These are phyloP conservation scores for Aspergillus sp. DNA, from an alignment of 2,329 filamentous ascomycete species.

Conservation along the genomic window DNA sequence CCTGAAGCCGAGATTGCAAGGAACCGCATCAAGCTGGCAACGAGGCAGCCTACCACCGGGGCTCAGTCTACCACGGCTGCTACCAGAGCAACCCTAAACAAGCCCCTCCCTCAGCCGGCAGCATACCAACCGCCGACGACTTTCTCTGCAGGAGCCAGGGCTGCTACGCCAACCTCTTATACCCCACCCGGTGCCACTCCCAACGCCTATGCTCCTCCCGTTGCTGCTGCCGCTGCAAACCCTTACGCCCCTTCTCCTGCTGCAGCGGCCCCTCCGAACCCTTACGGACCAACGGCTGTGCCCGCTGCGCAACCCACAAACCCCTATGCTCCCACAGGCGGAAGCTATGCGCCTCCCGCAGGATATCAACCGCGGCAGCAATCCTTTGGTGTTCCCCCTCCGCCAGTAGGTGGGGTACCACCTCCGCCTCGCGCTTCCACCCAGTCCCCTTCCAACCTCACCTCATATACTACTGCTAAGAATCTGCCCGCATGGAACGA, in stretches of 20 bases:
- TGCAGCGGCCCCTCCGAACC: slow-evolving; percentile 29
- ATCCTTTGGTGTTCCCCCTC: slow-evolving; percentile 49
- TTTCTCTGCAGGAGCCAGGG: slow-evolving; percentile 32
- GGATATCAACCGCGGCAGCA: slow-evolving; percentile 59
- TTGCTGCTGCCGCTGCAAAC: slow-evolving; percentile 23
- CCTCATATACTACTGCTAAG: slow-evolving; percentile 62
- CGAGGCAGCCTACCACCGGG: slow-evolving; percentile 58
- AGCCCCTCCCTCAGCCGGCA: slow-evolving; percentile 39
- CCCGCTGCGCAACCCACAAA: slow-evolving; percentile 19
- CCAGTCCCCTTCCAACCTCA: slow-evolving; percentile 65
- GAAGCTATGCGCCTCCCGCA: slow-evolving; percentile 38
- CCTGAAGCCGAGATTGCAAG: slow-evolving; percentile 84
- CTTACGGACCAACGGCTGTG: slow-evolving; percentile 32
- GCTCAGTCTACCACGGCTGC: slow-evolving; percentile 41
- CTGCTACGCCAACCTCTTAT: slow-evolving; percentile 50
- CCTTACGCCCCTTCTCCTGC: slow-evolving; percentile 31
- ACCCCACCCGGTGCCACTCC: slow-evolving; percentile 41
- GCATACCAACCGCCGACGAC: slow-evolving; percentile 37
- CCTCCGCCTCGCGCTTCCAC: slow-evolving; percentile 67
- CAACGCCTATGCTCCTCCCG: slow-evolving; percentile 54
- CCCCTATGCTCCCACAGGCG: slow-evolving; percentile 29
- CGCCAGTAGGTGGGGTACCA: slow-evolving; percentile 48
- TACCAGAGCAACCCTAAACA: slow-evolving; percentile 41
- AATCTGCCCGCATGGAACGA: slow-evolving; percentile 91
- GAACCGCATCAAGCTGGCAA: slow-evolving; percentile 81